A percentile compares a stretch with the other conserved stretches of the same genome.
phyloP scores from a whole-genome alignment of 2,329 filamentous ascomycete genomes.

The Myotisia sp. region DNA sequence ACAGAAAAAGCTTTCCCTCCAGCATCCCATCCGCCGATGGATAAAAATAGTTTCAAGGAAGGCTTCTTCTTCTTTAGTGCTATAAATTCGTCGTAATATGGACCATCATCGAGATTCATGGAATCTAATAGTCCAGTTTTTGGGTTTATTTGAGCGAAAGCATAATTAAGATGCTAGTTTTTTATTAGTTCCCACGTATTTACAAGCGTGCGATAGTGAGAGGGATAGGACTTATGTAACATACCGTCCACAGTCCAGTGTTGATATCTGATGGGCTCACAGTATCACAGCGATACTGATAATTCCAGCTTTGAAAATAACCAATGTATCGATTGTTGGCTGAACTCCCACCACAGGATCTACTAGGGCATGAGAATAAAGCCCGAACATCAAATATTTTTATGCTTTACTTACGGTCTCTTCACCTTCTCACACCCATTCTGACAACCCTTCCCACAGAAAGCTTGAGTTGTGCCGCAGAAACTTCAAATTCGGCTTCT shows the following conservation, averaged over 20 bases:
- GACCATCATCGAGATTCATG: constrained; percentile 2
- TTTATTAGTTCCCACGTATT: too few relatives aligned
- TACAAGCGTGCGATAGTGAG: too few relatives aligned
- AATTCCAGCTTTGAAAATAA: constrained; percentile 25
- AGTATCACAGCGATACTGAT: constrained; percentile 4
- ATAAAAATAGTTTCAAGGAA: constrained; percentile 7
- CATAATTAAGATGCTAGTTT: too few relatives aligned
- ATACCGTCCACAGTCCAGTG: constrained; percentile 7
- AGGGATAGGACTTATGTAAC: too few relatives aligned
- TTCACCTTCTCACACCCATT: constrained; percentile 5
- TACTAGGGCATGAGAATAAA: constrained; percentile 2
- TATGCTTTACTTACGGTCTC: constrained; percentile 2
- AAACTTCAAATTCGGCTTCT: constrained; percentile 6
- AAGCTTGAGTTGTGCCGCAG: constrained; percentile 3
- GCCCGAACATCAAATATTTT: too few relatives aligned
- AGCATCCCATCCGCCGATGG: constrained; percentile 9
- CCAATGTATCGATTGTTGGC: constrained; percentile 16
- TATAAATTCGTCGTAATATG: constrained; percentile 5
- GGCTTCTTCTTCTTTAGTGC: constrained; percentile 5
- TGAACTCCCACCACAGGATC: constrained; percentile 1
- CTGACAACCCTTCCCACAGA: constrained; percentile 3
- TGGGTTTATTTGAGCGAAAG: constrained; percentile 21
- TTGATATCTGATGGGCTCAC: constrained; percentile 8
- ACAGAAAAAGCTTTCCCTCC: constrained; percentile 13
- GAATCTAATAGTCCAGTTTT: background rate